phyloP scores from a whole-genome alignment of 345 rosid genomes.

The Brassica rapa region DNA sequence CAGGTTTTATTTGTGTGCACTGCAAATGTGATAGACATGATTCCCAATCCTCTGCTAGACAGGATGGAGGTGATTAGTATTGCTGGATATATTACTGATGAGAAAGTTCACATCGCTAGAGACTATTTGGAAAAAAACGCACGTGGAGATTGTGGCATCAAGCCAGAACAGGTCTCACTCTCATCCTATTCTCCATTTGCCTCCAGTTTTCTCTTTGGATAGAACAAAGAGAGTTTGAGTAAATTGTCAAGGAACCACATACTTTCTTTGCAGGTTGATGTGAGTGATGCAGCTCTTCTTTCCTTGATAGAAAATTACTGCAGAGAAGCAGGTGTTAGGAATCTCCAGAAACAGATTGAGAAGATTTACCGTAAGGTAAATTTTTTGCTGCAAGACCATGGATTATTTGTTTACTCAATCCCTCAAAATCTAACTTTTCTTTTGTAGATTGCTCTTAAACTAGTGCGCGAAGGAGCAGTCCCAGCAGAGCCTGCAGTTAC shows the following conservation, averaged over 20 bases:
- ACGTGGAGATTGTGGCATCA: conserved; percentile 89
- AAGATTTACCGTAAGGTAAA: conserved; percentile 97
- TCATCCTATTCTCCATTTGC: neutral
- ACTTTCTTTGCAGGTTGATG: conserved; percentile 66
- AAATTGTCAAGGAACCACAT: neutral
- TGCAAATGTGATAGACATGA: conserved; percentile 92
- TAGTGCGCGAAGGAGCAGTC: conserved; percentile 70
- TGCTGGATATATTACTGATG: conserved; percentile 98
- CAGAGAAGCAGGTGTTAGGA: conserved; percentile 98
- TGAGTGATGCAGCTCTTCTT: conserved; percentile 87
- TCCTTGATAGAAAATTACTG: conserved; percentile 90
- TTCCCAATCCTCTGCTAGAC: conserved; percentile 97
- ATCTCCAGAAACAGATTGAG: conserved; percentile 98
- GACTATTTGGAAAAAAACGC: conserved; percentile 90
- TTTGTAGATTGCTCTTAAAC: conserved; percentile 84
- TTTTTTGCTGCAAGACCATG: conserved; percentile 5
- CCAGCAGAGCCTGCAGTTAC: conserved; percentile 49
- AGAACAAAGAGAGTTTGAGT: neutral
- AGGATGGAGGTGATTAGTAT: conserved; percentile 98
- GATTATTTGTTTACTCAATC: neutral
- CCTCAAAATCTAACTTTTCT: conserved; percentile 1
- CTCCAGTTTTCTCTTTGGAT: neutral
- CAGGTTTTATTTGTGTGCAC: conserved; percentile 99
- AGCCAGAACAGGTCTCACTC: conserved; percentile 76
- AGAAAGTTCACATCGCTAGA: conserved; percentile 98